A percentile compares a stretch with the other conserved stretches of the same genome.
phyloP scores from a whole-genome alignment of 1,284 basidiomycete species.

The Ceratobasidium sp. region DNA sequence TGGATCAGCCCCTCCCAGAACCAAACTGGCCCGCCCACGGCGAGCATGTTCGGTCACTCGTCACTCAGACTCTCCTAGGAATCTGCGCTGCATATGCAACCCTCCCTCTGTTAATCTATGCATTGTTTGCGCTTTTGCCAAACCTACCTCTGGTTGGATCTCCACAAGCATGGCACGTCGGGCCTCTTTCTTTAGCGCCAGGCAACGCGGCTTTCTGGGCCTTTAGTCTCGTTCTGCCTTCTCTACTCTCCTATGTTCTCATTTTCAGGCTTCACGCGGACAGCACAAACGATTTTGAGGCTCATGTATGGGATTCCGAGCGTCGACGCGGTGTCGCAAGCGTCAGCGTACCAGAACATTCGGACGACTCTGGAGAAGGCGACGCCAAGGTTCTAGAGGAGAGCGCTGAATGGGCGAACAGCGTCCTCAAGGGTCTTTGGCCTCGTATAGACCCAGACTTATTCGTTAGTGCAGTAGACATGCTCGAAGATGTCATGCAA shows the following conservation, averaged over 20 bases:
- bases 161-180: slow-evolving; percentile 20
- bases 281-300: slow-evolving; percentile 56
- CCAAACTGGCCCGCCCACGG: slow-evolving; percentile 56
- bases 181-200: slow-evolving; percentile 13
- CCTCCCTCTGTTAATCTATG: slow-evolving; percentile 52
- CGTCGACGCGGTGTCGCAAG: slow-evolving; percentile 56
- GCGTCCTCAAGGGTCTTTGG: slow-evolving; percentile 58
- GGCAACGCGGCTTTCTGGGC: slow-evolving; percentile 4
- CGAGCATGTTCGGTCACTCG: slow-evolving; percentile 51
- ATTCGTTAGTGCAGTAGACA: slow-evolving; percentile 57
- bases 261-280: slow-evolving; percentile 55
- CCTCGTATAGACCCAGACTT: slow-evolving; percentile 60
- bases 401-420: slow-evolving; percentile 61
- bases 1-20: slow-evolving; percentile 6
- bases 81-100: slow-evolving; percentile 53
- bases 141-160: slow-evolving; percentile 47
- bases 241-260: slow-evolving; percentile 54
- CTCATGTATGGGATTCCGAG: slow-evolving; percentile 58
- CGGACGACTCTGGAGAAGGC: slow-evolving; percentile 51
- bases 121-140: slow-evolving; percentile 54
- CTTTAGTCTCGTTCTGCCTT: slow-evolving; percentile 53
- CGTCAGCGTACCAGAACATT: neutral
- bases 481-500: slow-evolving; percentile 62
- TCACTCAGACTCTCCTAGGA: slow-evolving; percentile 52
- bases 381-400: slow-evolving; percentile 55